Evolutionary conservation across 306 rosid species (phyloP), one percentile per base, ranked within the genome.

Genomic region (Rubus parviflorus): DNA sequence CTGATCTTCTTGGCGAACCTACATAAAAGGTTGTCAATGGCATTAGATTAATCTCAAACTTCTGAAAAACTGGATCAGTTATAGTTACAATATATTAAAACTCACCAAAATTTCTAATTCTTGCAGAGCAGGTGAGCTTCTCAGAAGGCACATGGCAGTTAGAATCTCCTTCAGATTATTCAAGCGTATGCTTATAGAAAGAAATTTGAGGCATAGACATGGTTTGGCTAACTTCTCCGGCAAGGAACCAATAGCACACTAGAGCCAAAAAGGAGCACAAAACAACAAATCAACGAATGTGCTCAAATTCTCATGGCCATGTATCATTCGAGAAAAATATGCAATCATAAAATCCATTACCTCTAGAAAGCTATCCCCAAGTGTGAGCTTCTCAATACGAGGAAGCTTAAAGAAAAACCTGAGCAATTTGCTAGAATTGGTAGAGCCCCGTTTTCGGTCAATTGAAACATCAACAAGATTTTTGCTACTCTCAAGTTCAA

Each of bases 51-150:
- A 17, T 64, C 47, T 45, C 48, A 45, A 45, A 45, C 48, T 45
- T 16, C 70, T 14, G 9, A 45, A n/a, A 54, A n/a, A 19, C 22
- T 10, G n/a, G 11, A 9, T 58, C 64, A 54, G 61, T 20, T n/a
- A 23, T 22, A 57, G 58, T 12, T 22, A 58, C 38, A 10, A 22
- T 42, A 42, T 5, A 42, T 47, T 7, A 1, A 1, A 47, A 83
- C 88, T 86, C 67, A 85, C 89, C 89, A 79, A 79, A 75, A 86
- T 78, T 83, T 83, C 86, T 61, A 85, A 66, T 40, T 83, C 90
- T 57, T 75, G 88, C 20, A 87, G 85, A 81, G 81, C 82, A 69
- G 90, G 90, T 25, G 90, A 83, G 80, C 87, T 86, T 75, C 86
- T 83, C 63, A 89, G 66, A 38, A 89, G 74, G 87, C 86, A 89